Percentiles rank a stretch among this genome's conserved stretches.
Conservation (phyloP, 108 stramenopile species). For the Cyclotella choctawhatcheeana region DNA sequence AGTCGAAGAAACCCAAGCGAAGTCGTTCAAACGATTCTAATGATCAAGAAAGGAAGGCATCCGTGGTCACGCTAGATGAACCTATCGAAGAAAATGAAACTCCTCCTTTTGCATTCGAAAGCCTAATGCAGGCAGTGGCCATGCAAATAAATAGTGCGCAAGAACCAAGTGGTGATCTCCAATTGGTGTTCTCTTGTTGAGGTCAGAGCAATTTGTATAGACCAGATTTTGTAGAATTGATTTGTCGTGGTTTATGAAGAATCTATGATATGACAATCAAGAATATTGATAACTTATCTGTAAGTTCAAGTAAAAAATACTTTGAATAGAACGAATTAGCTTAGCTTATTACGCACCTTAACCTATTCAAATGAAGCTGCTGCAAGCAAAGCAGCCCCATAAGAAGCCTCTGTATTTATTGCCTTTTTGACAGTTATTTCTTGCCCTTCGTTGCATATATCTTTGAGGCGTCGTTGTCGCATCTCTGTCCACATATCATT, state of each 20-base stretch:
- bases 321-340: background rate
- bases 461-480: slow-evolving; percentile 70
- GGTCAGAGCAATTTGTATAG: too few species aligned
- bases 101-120: slow-evolving; percentile 8
- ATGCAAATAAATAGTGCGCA: background rate
- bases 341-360: background rate
- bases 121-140: background rate
- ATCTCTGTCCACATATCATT: slow-evolving; percentile 85
- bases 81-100: too few species aligned
- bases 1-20: slow-evolving; percentile 27
- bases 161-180: background rate
- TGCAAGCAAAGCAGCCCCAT: slow-evolving; percentile 90
- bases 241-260: background rate
- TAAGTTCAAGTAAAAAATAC: background rate
- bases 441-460: slow-evolving; percentile 34
- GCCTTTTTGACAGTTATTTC: slow-evolving; percentile 65
- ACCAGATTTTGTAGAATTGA: background rate
- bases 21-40: slow-evolving; percentile 11
- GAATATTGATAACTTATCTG: too few species aligned
- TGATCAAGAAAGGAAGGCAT: background rate
- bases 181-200: too few species aligned
- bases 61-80: background rate
- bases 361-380: slow-evolving; percentile 58
- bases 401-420: slow-evolving; percentile 85
- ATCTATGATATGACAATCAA: background rate